These are phyloP conservation scores for Sarocladium strictum DNA, from an alignment of 2,329 filamentous ascomycete species.

Conservation along the genomic window DNA sequence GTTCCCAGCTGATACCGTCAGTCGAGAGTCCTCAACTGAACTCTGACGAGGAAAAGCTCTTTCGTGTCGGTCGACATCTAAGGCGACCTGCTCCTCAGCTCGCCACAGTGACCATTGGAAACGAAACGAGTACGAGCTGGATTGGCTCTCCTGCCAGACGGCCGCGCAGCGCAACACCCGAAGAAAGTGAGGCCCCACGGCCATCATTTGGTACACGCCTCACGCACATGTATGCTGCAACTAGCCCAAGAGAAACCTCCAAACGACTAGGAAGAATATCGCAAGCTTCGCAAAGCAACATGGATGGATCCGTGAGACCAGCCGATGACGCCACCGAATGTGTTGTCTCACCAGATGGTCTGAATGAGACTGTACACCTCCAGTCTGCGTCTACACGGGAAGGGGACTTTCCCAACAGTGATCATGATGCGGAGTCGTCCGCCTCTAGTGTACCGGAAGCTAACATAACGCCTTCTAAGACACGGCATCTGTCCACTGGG, in stretches of 20 bases:
- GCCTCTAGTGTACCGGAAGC: background rate
- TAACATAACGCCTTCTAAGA: background rate
- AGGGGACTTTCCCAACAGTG: background rate
- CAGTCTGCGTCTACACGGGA: too few relatives aligned
- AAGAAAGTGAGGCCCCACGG: background rate
- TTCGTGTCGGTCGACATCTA: conserved; percentile 23
- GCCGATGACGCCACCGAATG: too few relatives aligned
- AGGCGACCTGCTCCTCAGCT: conserved; percentile 55
- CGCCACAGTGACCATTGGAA: conserved; percentile 70
- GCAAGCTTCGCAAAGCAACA: too few relatives aligned
- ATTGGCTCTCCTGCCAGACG: conserved; percentile 53
- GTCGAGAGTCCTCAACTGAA: background rate
- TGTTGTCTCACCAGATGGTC: too few relatives aligned
- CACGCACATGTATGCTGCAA: conserved; percentile 37
- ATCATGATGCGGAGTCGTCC: background rate
- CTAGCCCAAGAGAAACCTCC: background rate
- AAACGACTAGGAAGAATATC: too few relatives aligned
- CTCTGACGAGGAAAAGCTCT: background rate
- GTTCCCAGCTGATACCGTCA: conserved; percentile 13
- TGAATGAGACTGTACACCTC: too few relatives aligned
- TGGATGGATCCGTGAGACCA: too few relatives aligned
- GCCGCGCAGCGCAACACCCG: background rate
- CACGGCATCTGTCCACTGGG: background rate
- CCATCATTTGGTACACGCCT: conserved; percentile 39
- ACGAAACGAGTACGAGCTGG: conserved; percentile 58